phyloP scores from a whole-genome alignment of 805 yeast genomes.

The Wickerhamiella parazyma region DNA sequence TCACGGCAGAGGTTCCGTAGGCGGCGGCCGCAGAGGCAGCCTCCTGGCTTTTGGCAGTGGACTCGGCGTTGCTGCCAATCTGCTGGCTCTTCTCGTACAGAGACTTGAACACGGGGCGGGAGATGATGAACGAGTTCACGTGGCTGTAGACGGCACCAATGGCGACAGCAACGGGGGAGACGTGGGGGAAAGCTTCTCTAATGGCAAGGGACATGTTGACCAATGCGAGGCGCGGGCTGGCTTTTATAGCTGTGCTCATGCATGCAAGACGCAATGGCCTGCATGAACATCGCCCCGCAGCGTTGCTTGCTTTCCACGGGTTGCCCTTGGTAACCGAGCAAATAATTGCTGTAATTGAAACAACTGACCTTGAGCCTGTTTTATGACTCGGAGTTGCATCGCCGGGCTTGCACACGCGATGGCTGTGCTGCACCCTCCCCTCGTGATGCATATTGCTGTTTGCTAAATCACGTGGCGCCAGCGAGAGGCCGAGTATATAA shows the following conservation, averaged over 20 bases:
- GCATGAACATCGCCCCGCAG: background rate
- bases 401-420: no score
- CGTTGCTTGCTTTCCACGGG: background rate
- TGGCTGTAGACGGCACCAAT: constrained; percentile 30
- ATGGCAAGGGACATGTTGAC: constrained; percentile 18
- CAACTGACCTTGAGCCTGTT: background rate
- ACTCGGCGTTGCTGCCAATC: constrained; percentile 21
- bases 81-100: constrained; percentile 27
- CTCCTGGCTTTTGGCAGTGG: constrained; percentile 27
- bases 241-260: constrained; percentile 2
- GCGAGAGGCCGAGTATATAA: background rate
- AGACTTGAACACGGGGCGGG: constrained; percentile 30
- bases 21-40: constrained; percentile 27
- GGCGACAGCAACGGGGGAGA: constrained; percentile 25
- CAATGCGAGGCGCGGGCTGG: background rate
- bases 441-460: constrained; percentile 6
- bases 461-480: constrained; percentile 3
- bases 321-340: background rate
- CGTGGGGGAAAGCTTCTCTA: constrained; percentile 17
- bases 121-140: constrained; percentile 24
- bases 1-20: constrained; percentile 24
- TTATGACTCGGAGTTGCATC: no score
- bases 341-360: no score
- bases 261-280: constrained; percentile 3
- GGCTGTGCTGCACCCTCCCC: background rate